Evolutionary conservation across 495 filamentous ascomycete genomes (phyloP), one percentile per base, ranked within the genome.

Genomic region (Aspergillus incahuasiensis): DNA sequence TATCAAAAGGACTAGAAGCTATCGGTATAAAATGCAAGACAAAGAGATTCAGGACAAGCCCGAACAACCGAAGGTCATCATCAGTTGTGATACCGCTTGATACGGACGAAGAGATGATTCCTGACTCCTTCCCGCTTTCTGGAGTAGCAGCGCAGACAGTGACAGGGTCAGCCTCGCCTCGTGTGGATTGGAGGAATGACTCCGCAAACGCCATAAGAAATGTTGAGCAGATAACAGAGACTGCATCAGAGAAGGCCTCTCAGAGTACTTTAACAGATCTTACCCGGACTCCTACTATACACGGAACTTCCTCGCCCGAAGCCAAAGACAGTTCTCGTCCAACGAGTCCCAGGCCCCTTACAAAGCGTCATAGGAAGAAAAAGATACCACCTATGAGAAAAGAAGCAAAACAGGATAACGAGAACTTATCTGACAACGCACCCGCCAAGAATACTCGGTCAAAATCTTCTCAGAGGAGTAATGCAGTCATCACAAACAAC

Each of bases 41-140:
- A 21, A 19, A 18, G 1, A 7, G 15, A 41, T 18, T 46, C 35
- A 28, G 28, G 12, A 41, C 11, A n/a, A 38, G n/a, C 2, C 18
- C 32, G 12, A 24, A 5, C 0, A 25, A 16, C 35, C 60, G 49
- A 30, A 57, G 45, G 28, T 52, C 51, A 28, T 62, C 60, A 21
- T 52, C 48, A 5, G 19, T 58, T 1, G 11, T 58, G 35, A 43
- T 60, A 48, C 34, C 49, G 5, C 38, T 64, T 49, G 58, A 64
- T 44, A 48, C 34, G 13, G 56, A 20, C 3, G 55, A 61, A 0
- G 52, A 59, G 19, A 44, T 63, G 18, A 15, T 25, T 28, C 42
- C 12, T 13, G 48, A 41, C 41, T 53, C 41, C 11, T 42, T 32
- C n/a, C 38, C 19, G 6, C 6, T 22, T n/a, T 34, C 48, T 22